Conservation (phyloP, 1,284 basidiomycete genomes). For the Neonothopanus nambi region DNA sequence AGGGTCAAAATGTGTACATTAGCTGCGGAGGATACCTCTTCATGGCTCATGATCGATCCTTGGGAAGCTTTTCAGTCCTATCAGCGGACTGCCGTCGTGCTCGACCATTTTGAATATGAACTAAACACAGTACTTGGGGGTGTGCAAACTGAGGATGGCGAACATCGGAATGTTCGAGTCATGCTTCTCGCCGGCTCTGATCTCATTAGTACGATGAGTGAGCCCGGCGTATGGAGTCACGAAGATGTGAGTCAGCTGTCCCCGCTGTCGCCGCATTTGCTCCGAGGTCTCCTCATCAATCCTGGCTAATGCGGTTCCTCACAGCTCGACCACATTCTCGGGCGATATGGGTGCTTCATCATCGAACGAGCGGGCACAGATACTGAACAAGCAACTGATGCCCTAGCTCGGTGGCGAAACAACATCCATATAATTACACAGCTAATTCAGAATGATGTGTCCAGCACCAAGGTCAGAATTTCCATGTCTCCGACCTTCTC, state of each 20-base stretch:
- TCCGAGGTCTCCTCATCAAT: conserved; percentile 16
- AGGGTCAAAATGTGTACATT: conserved; percentile 89
- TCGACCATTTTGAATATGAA: conserved; percentile 95
- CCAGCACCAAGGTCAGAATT: conserved; percentile 81
- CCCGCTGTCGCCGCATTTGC: conserved; percentile 11
- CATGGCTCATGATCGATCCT: conserved; percentile 91
- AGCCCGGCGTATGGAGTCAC: conserved; percentile 98
- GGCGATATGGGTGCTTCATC: conserved; percentile 92
- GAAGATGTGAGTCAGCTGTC: conserved; percentile 65
- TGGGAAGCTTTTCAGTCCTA: conserved; percentile 97
- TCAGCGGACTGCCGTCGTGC: conserved; percentile 92
- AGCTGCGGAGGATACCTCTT: conserved; percentile 78
- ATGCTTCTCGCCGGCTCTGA: conserved; percentile 98
- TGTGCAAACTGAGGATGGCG: conserved; percentile 62
- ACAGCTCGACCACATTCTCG: conserved; percentile 93
- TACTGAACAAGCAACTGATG: conserved; percentile 81
- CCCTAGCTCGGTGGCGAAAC: conserved; percentile 75
- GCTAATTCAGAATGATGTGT: conserved; percentile 98
- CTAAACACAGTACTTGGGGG: conserved; percentile 84
- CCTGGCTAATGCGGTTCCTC: conserved; percentile 8
- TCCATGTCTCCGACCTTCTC: conserved; percentile 5
- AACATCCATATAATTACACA: conserved; percentile 96
- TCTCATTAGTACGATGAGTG: conserved; percentile 96
- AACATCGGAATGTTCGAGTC: conserved; percentile 67
- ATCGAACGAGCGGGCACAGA: conserved; percentile 95